These are phyloP conservation scores for Botryotinia calthae DNA, from an alignment of 2,329 filamentous ascomycete genomes.

Conservation along the genomic window DNA sequence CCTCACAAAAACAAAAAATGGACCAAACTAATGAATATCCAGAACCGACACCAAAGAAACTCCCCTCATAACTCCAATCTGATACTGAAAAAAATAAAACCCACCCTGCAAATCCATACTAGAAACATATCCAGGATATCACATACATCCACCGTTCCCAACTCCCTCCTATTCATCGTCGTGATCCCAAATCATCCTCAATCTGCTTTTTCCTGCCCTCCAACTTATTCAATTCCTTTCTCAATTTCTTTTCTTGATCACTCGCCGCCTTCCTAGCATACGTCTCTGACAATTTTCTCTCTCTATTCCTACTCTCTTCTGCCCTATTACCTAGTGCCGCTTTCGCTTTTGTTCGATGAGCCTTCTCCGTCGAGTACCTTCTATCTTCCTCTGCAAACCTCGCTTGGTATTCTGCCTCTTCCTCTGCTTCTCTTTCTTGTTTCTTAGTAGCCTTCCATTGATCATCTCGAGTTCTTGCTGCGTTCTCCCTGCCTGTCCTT, in stretches of 20 bases:
- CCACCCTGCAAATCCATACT: neutral
- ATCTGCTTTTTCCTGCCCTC: fast-evolving
- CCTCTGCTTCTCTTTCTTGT: neutral
- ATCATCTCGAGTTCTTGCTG: neutral
- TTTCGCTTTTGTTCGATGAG: neutral
- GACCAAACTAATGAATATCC: neutral
- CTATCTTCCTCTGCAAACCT: neutral
- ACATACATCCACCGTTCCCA: neutral
- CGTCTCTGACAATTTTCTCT: neutral
- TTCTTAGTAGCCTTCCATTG: fast-evolving
- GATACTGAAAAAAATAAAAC: neutral
- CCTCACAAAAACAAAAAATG: neutral
- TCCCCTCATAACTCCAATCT: neutral
- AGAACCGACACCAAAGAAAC: neutral
- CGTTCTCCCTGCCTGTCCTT: neutral
- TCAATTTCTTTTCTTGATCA: neutral
- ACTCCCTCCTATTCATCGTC: neutral
- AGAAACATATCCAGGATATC: neutral
- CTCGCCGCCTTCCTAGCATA: neutral
- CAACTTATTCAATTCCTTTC: neutral
- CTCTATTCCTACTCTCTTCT: neutral
- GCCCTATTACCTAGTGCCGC: neutral
- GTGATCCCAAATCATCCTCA: fast-evolving
- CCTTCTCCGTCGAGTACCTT: neutral
- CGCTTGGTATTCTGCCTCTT: neutral